These are phyloP conservation scores for Penicillium odoratum DNA, from an alignment of 495 filamentous ascomycete species.

Conservation along the genomic window DNA sequence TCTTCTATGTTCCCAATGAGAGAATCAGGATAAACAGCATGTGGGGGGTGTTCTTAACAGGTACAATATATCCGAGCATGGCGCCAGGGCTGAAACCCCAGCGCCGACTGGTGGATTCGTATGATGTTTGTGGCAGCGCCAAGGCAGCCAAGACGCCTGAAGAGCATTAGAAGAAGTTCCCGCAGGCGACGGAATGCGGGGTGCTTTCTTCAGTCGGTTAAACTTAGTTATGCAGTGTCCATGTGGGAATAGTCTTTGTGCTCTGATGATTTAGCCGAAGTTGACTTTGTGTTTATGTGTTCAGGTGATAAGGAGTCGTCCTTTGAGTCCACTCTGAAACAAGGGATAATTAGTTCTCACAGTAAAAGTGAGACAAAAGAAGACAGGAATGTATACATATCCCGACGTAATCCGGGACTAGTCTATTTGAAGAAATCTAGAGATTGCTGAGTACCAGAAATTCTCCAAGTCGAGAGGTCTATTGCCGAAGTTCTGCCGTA, in stretches of 20 bases:
- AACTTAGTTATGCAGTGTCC: not conserved
- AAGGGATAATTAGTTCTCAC: not conserved
- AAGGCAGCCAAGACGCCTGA: not conserved
- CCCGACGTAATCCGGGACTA: too few species aligned
- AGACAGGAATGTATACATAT: too few species aligned
- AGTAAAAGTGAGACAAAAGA: too few species aligned
- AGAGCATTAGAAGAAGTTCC: too few species aligned
- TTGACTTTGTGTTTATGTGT: too few species aligned
- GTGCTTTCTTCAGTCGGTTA: not conserved
- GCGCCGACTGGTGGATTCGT: conserved; percentile 4
- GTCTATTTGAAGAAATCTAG: too few species aligned
- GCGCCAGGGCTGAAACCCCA: conserved; percentile 1
- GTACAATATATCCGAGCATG: not conserved
- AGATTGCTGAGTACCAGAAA: too few species aligned
- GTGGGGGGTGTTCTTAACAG: not conserved
- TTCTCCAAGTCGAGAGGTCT: too few species aligned
- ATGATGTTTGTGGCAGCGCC: not conserved
- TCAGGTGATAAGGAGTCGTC: too few species aligned
- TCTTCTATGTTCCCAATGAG: not conserved
- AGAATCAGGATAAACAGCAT: conserved; percentile 9
- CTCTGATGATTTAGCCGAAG: not conserved
- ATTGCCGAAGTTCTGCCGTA: too few species aligned
- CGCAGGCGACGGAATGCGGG: not conserved
- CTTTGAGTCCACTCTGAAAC: not conserved
- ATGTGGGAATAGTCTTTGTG: not conserved